Percentiles rank a stretch among this genome's conserved stretches.
Evolutionary conservation across 768 basidiomycete genomes (phyloP).

Genomic region (Amanita pseudoporphyria): DNA sequence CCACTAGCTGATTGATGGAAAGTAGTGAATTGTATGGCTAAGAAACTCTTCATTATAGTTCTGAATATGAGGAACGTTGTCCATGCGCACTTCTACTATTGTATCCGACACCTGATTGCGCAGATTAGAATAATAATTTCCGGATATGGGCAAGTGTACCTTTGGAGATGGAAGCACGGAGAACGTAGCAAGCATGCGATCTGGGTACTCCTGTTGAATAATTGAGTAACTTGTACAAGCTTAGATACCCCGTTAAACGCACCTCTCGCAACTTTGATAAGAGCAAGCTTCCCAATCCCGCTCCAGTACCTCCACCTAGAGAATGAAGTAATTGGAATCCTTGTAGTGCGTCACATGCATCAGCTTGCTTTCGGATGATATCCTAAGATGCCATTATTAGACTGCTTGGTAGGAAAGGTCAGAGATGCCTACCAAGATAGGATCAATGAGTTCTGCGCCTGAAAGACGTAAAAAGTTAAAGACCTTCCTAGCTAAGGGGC

Average conservation of each 20-base stretch:
- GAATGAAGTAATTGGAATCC: slow-evolving; percentile 88
- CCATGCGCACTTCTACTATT: slow-evolving; percentile 49
- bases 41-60: slow-evolving; percentile 36
- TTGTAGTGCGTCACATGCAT: slow-evolving; percentile 78
- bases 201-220: slow-evolving; percentile 37
- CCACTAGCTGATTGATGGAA: slow-evolving; percentile 82
- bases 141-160: slow-evolving; percentile 2
- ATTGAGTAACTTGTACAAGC: slow-evolving; percentile 11
- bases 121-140: not conserved
- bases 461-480: not conserved
- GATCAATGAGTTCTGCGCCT: slow-evolving; percentile 89
- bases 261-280: slow-evolving; percentile 78
- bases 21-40: slow-evolving; percentile 85
- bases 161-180: slow-evolving; percentile 47
- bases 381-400: slow-evolving; percentile 32
- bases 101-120: slow-evolving; percentile 40
- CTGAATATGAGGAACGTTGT: slow-evolving; percentile 30
- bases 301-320: slow-evolving; percentile 86
- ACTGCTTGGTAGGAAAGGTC: not conserved
- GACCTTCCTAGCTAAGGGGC: not conserved
- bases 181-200: slow-evolving; percentile 47
- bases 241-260: slow-evolving; percentile 13
- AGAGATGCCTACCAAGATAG: slow-evolving; percentile 44
- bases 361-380: slow-evolving; percentile 69
- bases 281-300: slow-evolving; percentile 75